Evolutionary conservation across 495 filamentous ascomycete genomes (phyloP), one percentile per base, ranked within the genome.

Genomic region (Penicillium argentinense): DNA sequence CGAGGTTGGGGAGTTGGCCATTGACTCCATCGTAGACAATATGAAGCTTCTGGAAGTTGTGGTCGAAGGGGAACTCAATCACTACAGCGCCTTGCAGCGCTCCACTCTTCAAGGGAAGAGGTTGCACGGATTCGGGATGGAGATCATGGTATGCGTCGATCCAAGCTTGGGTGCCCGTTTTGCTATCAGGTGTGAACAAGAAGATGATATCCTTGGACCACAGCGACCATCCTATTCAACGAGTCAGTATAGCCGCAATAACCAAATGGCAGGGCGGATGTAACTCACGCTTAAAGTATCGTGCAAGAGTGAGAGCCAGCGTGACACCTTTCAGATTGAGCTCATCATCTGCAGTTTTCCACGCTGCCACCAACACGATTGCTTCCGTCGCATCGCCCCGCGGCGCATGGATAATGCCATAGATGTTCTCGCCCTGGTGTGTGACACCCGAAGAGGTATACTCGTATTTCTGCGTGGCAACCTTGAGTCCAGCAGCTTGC

Each of bases 131-230:
- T 5, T 66, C 53, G 1, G 85, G 76, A 53, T 97, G 89, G 29
- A 88, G 84, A 54, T 95, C 85, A 64, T 98, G 93, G 67, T 98
- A 98, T 3, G 95, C 95, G 56, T 96, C 90, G 18, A 96, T 87
- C 93, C 95, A 98, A 21, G 93, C 93, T 67, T 98, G 91, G 4
- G 91, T 88, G 3, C 91, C 93, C 13, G 88, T 84, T 43, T 82
- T 86, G 60, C 90, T 95, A 67, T 98, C 93, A 1, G 86, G 80
- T 1, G 93, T 83, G 39, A 97, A 79, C 6, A 98, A 66, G 66
- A 98, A 84, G 36, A 98, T 93, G 54, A 98, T 96, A 51, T 98
- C 93, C 69, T 98, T 98, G 27, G 90, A 96, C 93, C 93, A 98
- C 9, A 98, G 73, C 19, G 89, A 96, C 93, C 93, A 98, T 49